Evolutionary conservation across 441 rosid genomes (phyloP), one percentile per base, ranked within the genome.

Genomic region (Syzygium malaccense): DNA sequence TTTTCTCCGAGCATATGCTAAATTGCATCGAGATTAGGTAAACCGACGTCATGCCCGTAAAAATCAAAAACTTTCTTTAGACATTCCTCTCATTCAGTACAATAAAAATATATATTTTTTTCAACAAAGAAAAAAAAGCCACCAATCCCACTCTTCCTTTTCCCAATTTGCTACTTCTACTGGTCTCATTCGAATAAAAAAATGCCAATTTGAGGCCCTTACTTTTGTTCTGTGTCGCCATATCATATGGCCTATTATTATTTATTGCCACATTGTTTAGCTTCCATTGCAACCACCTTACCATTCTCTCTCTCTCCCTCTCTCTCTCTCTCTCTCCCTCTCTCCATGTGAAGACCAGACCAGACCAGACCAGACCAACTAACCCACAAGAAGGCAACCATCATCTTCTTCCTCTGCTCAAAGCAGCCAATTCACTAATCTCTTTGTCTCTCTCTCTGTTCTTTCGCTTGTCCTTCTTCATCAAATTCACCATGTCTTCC

Each of bases 401-500:
- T 7, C 53, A 14, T 48, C 54, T 64, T 18, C 54, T 64, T 15
- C 28, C 20, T 30, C 37, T 9, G 54, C 87, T 41, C 7, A 56
- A 17, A 30, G 18, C 51, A 41, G 71, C 71, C 64, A 37, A 86
- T 49, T 45, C 48, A 45, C 48, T 7, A 45, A 45, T 14, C 17
- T 80, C 86, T 28, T 18, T 62, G 55, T 30, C 62, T 49, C 45
- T 23, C 54, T 60, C 51, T 62, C 56, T 20, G 9, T 33, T 66
- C 25, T 15, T 8, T 3, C 37, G 25, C 45, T 62, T 54, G 45
- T 66, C 45, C 84, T 48, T 14, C 85, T 37, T 6, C 41, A 7
- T 32, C 48, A 9, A 45, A 10, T 32, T 58, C 85, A 49, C 37
- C 87, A 94, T 93, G 94, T 64, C 94, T 87, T 88, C 95, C 8